phyloP scores from a whole-genome alignment of 805 yeast genomes.

The Saccharomycopsis sp. region DNA sequence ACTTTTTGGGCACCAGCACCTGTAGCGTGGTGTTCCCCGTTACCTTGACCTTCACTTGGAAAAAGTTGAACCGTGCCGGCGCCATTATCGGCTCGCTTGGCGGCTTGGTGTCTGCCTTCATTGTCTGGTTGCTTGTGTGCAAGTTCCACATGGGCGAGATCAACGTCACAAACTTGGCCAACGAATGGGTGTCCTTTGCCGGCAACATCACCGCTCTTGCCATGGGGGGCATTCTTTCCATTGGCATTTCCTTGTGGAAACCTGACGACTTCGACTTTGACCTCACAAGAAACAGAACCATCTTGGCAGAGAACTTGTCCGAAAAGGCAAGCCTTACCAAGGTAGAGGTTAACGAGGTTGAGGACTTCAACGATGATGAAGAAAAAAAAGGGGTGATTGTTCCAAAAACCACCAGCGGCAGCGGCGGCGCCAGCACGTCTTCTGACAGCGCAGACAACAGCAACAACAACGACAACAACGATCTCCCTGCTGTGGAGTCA shows the following conservation, averaged over 20 bases:
- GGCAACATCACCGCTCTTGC: slow-evolving; percentile 33
- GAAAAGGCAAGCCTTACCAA: neutral
- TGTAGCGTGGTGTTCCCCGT: slow-evolving; percentile 35
- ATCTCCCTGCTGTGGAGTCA: slow-evolving; percentile 24
- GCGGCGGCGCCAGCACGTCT: no score
- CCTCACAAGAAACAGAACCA: slow-evolving; percentile 30
- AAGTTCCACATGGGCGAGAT: slow-evolving; percentile 30
- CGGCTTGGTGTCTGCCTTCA: slow-evolving; percentile 31
- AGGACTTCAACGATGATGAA: neutral
- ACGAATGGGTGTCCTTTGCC: slow-evolving; percentile 34
- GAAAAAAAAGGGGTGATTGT: no score
- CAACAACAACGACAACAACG: slow-evolving; percentile 13
- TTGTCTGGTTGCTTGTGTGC: slow-evolving; percentile 33
- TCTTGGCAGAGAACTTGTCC: slow-evolving; percentile 21
- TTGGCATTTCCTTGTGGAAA: slow-evolving; percentile 27
- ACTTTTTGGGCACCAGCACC: slow-evolving; percentile 35
- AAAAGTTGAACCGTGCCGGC: slow-evolving; percentile 29
- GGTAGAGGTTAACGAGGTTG: neutral
- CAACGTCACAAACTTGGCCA: slow-evolving; percentile 28
- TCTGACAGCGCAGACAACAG: neutral
- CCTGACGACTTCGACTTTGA: slow-evolving; percentile 36
- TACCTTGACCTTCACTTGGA: slow-evolving; percentile 33
- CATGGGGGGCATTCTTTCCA: slow-evolving; percentile 31
- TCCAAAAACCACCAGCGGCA: neutral
- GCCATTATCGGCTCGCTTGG: slow-evolving; percentile 33